Percentiles rank a stretch among this genome's conserved stretches.
phyloP scores from a whole-genome alignment of 768 basidiomycete genomes.

The Tremella yokohamensis region DNA sequence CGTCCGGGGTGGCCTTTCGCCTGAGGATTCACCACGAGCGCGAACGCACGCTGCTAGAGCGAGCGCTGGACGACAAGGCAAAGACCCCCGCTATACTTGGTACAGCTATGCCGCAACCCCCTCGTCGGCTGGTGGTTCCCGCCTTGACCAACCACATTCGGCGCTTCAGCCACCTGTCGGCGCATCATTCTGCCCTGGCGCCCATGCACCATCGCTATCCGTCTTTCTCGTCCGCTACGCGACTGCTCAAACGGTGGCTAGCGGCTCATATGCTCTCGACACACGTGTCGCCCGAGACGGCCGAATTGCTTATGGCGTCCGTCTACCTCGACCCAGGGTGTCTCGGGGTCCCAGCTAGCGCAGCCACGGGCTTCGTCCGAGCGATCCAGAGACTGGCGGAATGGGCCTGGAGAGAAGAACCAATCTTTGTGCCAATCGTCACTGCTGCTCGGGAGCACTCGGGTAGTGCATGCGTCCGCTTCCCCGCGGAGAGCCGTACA shows the following conservation, averaged over 20 bases:
- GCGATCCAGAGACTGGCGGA: constrained; percentile 69
- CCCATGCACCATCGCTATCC: constrained; percentile 72
- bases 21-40: constrained; percentile 82
- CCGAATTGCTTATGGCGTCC: constrained; percentile 78
- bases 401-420: constrained; percentile 67
- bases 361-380: constrained; percentile 61
- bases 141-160: constrained; percentile 56
- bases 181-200: constrained; percentile 79
- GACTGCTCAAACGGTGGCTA: constrained; percentile 90
- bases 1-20: constrained; percentile 82
- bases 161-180: constrained; percentile 74
- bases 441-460: constrained; percentile 29
- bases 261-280: constrained; percentile 73
- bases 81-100: constrained; percentile 16
- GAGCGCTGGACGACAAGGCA: constrained; percentile 56
- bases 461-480: constrained; percentile 35
- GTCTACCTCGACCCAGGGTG: constrained; percentile 65
- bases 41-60: constrained; percentile 73
- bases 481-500: constrained; percentile 41
- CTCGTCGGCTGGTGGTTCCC: constrained; percentile 31
- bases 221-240: constrained; percentile 77
- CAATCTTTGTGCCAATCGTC: constrained; percentile 71
- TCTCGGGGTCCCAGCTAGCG: constrained; percentile 63
- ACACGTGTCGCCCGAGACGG: constrained; percentile 70
- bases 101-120: constrained; percentile 35